Evolutionary conservation across 352 stramenopile genomes (phyloP).

Genomic region (Pythium phragmitis): DNA sequence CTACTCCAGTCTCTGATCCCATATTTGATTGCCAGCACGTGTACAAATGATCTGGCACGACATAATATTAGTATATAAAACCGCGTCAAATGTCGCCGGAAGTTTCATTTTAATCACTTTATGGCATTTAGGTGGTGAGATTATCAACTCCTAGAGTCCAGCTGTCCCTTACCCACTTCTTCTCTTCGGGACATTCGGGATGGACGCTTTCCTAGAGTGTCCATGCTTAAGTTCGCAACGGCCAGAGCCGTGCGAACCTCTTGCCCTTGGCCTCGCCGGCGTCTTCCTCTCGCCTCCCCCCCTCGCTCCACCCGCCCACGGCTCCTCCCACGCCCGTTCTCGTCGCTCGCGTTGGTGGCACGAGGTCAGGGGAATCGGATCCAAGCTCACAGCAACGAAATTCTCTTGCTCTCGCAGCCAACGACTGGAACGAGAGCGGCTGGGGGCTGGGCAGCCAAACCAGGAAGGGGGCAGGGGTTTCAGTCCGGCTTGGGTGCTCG

Average conservation of each 20-base stretch:
- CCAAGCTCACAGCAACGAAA: neutral
- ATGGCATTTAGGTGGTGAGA: neutral
- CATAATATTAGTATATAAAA: too few relatives aligned
- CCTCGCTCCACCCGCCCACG: neutral
- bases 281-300: neutral
- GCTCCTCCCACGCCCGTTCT: slow-evolving; percentile 3
- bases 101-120: neutral
- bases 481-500: too few relatives aligned
- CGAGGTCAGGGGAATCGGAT: neutral
- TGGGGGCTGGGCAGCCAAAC: too few relatives aligned
- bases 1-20: too few relatives aligned
- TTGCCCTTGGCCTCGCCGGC: neutral
- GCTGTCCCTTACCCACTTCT: neutral
- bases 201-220: slow-evolving; percentile 18
- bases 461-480: too few relatives aligned
- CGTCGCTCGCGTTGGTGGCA: neutral
- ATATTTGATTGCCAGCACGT: too few relatives aligned
- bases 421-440: too few relatives aligned
- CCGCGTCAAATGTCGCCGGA: too few relatives aligned
- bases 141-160: neutral
- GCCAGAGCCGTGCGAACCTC: slow-evolving; percentile 24
- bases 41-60: too few relatives aligned
- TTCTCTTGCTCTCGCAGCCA: too few relatives aligned
- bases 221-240: slow-evolving; percentile 29
- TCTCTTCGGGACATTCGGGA: slow-evolving; percentile 21